These are phyloP conservation scores for Russula sp. DNA, from an alignment of 768 basidiomycete genomes.

Conservation along the genomic window DNA sequence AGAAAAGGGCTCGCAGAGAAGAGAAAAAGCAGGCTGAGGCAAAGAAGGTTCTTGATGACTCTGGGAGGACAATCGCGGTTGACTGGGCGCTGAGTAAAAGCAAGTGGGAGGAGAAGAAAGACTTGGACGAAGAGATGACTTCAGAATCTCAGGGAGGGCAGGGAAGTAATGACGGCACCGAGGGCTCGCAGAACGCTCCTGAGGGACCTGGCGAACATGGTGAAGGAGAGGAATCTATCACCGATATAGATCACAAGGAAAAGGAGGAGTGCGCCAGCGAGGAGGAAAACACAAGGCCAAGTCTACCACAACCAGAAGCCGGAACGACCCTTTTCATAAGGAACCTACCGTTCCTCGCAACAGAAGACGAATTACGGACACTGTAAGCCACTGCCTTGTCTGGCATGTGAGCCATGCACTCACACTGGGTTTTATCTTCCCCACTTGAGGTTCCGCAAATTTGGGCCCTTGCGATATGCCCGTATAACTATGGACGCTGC, in stretches of 20 bases:
- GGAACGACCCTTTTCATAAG: conserved; percentile 93
- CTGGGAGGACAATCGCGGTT: conserved; percentile 73
- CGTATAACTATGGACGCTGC: conserved; percentile 79
- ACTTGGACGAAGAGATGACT: conserved; percentile 34
- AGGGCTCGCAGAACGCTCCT: conserved; percentile 24
- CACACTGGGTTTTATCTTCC: neutral
- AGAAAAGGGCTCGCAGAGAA: conserved; percentile 31
- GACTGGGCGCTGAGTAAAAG: conserved; percentile 97
- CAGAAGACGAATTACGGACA: conserved; percentile 84
- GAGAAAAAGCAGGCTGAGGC: conserved; percentile 32
- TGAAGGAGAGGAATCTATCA: conserved; percentile 29
- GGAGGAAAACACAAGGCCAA: conserved; percentile 32
- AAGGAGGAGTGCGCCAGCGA: conserved; percentile 31
- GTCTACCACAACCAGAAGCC: conserved; percentile 74
- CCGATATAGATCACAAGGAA: conserved; percentile 30
- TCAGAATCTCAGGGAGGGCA: conserved; percentile 32
- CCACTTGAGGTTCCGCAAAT: conserved; percentile 69
- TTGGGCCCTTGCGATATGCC: conserved; percentile 89
- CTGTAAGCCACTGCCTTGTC: conserved; percentile 45
- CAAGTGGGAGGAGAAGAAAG: conserved; percentile 77
- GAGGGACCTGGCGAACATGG: conserved; percentile 37
- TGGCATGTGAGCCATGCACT: neutral
- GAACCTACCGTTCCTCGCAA: conserved; percentile 87
- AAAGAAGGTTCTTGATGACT: conserved; percentile 30
- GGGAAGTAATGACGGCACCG: conserved; percentile 25